Percentiles rank a stretch among this genome's conserved stretches.
Conservation (phyloP, 495 filamentous ascomycete species). For the Daldinia decipiens region DNA sequence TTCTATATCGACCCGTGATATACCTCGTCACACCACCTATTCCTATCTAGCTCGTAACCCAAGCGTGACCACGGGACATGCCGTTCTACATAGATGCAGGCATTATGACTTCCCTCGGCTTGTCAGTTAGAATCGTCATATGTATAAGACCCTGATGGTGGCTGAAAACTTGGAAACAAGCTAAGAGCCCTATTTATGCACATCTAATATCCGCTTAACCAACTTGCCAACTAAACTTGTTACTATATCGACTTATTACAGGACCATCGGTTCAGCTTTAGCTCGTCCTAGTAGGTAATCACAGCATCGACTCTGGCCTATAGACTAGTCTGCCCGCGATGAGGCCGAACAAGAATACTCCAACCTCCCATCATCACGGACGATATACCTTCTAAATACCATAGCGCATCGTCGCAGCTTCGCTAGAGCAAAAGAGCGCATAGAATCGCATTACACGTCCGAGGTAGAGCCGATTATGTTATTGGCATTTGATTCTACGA, state of each 20-base stretch:
- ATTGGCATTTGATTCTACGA: slow-evolving; percentile 1
- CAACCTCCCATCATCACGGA: not conserved
- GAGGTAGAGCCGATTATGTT: slow-evolving; percentile 25
- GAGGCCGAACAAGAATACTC: slow-evolving; percentile 26
- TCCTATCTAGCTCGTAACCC: not conserved
- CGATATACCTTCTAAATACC: not conserved
- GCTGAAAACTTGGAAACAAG: not conserved
- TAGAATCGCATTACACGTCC: slow-evolving; percentile 8
- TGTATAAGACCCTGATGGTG: not conserved
- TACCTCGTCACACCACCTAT: slow-evolving; percentile 11
- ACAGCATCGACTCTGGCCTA: not conserved
- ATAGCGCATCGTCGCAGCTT: not conserved
- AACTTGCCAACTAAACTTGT: not conserved
- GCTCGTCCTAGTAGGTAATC: slow-evolving; percentile 1
- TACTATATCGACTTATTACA: not conserved
- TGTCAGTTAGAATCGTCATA: not conserved
- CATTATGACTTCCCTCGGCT: not conserved
- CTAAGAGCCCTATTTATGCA: not conserved
- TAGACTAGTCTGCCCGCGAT: slow-evolving; percentile 22
- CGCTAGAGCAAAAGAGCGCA: not conserved
- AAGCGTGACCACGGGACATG: not conserved
- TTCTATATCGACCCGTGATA: slow-evolving; percentile 32
- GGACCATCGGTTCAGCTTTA: not conserved
- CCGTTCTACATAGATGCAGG: not conserved
- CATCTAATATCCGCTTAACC: not conserved